Conservation (phyloP, 2,329 filamentous ascomycete genomes). For the Colletotrichum karsti region DNA sequence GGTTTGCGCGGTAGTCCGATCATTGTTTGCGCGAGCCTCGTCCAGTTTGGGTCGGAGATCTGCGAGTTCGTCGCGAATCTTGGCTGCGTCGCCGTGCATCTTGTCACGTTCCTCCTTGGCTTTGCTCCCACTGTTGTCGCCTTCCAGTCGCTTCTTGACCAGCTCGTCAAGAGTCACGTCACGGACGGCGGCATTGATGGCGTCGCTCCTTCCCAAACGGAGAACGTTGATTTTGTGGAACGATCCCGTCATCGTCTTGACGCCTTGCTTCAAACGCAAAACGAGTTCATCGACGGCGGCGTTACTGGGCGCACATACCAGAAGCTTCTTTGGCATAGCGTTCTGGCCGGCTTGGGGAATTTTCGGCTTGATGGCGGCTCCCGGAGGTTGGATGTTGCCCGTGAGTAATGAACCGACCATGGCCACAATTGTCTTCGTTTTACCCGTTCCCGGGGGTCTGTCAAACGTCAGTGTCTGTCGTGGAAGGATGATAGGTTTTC, state of each 20-base stretch:
- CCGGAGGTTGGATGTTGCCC: slow-evolving; percentile 53
- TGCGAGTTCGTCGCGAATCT: slow-evolving; percentile 79
- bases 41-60: slow-evolving; percentile 78
- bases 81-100: slow-evolving; percentile 69
- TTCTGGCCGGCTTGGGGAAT: slow-evolving; percentile 41
- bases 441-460: slow-evolving; percentile 92
- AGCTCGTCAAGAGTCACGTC: slow-evolving; percentile 95
- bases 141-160: slow-evolving; percentile 77
- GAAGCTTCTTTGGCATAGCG: slow-evolving; percentile 77
- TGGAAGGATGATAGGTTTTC: slow-evolving; percentile 32
- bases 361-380: slow-evolving; percentile 43
- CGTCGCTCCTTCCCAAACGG: slow-evolving; percentile 89
- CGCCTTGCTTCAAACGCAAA: slow-evolving; percentile 86
- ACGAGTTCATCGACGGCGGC: slow-evolving; percentile 97
- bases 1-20: slow-evolving; percentile 56
- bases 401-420: slow-evolving; percentile 90
- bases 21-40: slow-evolving; percentile 58
- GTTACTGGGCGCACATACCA: slow-evolving; percentile 98
- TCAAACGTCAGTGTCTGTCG: slow-evolving; percentile 38
- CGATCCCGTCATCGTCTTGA: slow-evolving; percentile 79
- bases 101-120: slow-evolving; percentile 65
- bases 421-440: slow-evolving; percentile 97
- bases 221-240: slow-evolving; percentile 84
- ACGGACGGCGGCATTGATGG: slow-evolving; percentile 86
- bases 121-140: slow-evolving; percentile 65